Evolutionary conservation across 257 asterid genomes (phyloP).

Genomic region (Gardenia jasminoides): DNA sequence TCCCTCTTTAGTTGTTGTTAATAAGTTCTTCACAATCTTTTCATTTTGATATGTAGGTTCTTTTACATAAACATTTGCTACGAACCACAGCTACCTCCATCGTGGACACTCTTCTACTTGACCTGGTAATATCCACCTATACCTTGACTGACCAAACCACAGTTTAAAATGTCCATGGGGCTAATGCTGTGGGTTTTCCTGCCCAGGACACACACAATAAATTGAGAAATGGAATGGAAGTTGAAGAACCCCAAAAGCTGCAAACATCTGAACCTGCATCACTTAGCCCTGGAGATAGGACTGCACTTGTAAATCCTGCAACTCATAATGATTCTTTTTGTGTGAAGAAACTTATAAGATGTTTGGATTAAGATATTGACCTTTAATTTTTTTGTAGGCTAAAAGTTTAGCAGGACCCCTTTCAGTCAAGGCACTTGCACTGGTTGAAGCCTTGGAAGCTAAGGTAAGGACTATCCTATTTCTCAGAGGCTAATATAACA

Average conservation of each 20-base stretch:
- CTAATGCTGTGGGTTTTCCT: constrained; percentile 21
- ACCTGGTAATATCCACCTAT: constrained; percentile 59
- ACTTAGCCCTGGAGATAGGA: constrained; percentile 68
- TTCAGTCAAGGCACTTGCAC: constrained; percentile 57
- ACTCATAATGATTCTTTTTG: constrained; percentile 13
- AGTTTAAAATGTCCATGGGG: constrained; percentile 8
- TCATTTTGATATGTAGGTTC: constrained; percentile 41
- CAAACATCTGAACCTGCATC: constrained; percentile 48
- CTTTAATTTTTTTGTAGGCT: constrained; percentile 47
- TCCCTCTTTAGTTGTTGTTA: constrained; percentile 17
- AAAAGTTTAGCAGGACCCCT: constrained; percentile 65
- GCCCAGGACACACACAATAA: constrained; percentile 74
- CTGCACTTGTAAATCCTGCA: constrained; percentile 50
- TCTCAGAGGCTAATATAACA: constrained; percentile 14
- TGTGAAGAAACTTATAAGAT: background rate
- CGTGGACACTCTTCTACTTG: constrained; percentile 69
- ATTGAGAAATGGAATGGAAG: constrained; percentile 68
- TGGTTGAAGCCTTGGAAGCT: constrained; percentile 84
- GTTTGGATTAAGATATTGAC: background rate
- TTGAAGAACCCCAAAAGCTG: constrained; percentile 66
- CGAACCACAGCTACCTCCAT: constrained; percentile 72
- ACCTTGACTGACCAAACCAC: background rate
- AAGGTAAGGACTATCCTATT: constrained; percentile 51
- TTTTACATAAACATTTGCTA: constrained; percentile 85
- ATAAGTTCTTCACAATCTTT: constrained; percentile 2